These are phyloP conservation scores for Elaeagnus macrophylla DNA, from an alignment of 306 rosid genomes.

Conservation along the genomic window DNA sequence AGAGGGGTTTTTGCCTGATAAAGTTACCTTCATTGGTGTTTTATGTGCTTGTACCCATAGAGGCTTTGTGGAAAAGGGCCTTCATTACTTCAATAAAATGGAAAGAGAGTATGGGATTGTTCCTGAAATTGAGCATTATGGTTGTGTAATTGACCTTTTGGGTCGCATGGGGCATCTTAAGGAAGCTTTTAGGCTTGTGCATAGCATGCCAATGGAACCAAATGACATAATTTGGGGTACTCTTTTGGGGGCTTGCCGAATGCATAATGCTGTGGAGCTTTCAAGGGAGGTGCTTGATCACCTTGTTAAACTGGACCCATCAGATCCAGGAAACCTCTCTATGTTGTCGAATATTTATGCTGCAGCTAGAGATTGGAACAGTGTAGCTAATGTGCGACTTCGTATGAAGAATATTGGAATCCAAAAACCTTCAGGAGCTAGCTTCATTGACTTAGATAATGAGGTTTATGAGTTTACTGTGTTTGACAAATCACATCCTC, in stretches of 20 bases:
- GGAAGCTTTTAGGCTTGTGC: conserved; percentile 64
- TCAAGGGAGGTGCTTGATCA: conserved; percentile 47
- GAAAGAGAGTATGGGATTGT: conserved; percentile 51
- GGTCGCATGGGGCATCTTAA: conserved; percentile 69
- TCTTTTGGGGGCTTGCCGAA: conserved; percentile 73
- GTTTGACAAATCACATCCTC: conserved; percentile 62
- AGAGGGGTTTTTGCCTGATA: conserved; percentile 62
- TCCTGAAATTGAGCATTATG: conserved; percentile 66
- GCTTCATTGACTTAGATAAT: conserved; percentile 60
- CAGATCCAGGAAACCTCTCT: conserved; percentile 57
- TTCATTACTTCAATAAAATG: conserved; percentile 49
- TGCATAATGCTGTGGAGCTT: conserved; percentile 63
- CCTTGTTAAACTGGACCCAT: conserved; percentile 41
- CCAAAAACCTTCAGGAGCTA: conserved; percentile 77
- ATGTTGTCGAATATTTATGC: conserved; percentile 80
- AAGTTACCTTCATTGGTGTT: conserved; percentile 55
- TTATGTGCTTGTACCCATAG: conserved; percentile 76
- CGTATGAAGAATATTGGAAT: conserved; percentile 49
- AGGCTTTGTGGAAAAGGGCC: conserved; percentile 66
- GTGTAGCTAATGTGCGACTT: conserved; percentile 49
- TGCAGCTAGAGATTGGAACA: conserved; percentile 68
- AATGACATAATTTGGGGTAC: conserved; percentile 60
- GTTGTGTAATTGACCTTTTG: conserved; percentile 80
- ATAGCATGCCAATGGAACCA: conserved; percentile 69
- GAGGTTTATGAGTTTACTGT: conserved; percentile 72